Percentiles rank a stretch among this genome's conserved stretches.
Conservation (phyloP, 139 green algal species). For the Asterochloris sp. region DNA sequence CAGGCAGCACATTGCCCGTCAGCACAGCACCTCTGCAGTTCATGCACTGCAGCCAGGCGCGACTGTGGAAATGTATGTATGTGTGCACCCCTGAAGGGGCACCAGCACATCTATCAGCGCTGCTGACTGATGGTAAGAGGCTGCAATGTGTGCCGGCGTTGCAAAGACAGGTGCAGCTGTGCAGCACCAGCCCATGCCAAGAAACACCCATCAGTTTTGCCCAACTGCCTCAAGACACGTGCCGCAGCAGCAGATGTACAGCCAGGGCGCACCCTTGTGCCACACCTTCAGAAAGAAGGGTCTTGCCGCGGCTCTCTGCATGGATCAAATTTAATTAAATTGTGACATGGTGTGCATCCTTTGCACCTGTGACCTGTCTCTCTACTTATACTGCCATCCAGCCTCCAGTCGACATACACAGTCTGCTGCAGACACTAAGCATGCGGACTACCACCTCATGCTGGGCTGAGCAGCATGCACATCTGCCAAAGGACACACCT, state of each 20-base stretch:
- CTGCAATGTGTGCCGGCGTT: too few species aligned
- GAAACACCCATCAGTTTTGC: background rate
- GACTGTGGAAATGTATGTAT: background rate
- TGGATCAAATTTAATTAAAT: too few species aligned
- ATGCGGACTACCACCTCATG: slow-evolving; percentile 1
- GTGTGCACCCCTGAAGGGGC: background rate
- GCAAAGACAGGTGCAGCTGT: background rate
- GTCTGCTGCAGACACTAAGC: background rate
- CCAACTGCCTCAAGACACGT: background rate
- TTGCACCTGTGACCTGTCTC: background rate
- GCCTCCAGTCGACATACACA: background rate
- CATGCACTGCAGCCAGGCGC: background rate
- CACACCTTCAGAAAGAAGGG: too few species aligned
- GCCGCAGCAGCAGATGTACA: too few species aligned
- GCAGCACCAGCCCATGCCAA: background rate
- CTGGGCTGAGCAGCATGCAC: background rate
- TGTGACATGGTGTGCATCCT: too few species aligned
- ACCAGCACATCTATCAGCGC: background rate
- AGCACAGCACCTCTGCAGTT: background rate
- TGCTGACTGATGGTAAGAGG: too few species aligned
- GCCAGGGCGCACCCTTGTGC: too few species aligned
- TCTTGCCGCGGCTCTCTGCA: too few species aligned
- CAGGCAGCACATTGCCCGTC: background rate
- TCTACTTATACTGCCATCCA: background rate
- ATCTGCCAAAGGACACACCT: background rate